A percentile compares a stretch with the other conserved stretches of the same genome.
phyloP scores from a whole-genome alignment of 495 filamentous ascomycete species.

The Parathielavia hyrcaniae region DNA sequence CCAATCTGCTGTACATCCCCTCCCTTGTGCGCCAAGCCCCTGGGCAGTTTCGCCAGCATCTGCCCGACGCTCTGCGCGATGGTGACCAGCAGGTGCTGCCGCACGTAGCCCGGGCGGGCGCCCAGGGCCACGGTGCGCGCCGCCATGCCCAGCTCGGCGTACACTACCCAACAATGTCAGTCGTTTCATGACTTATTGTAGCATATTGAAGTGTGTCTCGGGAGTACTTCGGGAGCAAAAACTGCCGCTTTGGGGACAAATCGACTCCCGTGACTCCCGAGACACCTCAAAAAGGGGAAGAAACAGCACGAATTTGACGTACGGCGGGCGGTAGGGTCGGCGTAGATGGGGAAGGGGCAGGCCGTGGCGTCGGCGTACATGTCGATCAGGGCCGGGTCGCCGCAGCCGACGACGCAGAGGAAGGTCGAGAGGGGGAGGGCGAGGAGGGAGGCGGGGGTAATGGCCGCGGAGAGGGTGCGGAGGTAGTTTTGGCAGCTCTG shows the following conservation, averaged over 20 bases:
- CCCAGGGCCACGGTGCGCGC: slow-evolving; percentile 56
- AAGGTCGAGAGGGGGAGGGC: slow-evolving; percentile 53
- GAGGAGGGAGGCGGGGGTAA: slow-evolving; percentile 53
- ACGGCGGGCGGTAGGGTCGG: slow-evolving; percentile 61
- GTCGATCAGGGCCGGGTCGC: slow-evolving; percentile 63
- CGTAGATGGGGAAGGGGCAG: slow-evolving; percentile 76
- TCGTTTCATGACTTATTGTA: no score
- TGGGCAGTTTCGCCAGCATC: slow-evolving; percentile 47
- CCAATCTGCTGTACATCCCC: slow-evolving; percentile 69
- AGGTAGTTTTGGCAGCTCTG: slow-evolving; percentile 73
- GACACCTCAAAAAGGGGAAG: no score
- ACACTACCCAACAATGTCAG: no score
- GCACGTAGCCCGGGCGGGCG: slow-evolving; percentile 59
- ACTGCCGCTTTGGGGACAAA: no score
- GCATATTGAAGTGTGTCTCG: no score
- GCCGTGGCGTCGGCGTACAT: slow-evolving; percentile 56
- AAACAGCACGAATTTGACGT: no score
- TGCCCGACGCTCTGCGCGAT: slow-evolving; percentile 56
- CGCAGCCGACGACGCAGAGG: slow-evolving; percentile 73
- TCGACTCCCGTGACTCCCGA: no score
- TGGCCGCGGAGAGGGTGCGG: slow-evolving; percentile 51
- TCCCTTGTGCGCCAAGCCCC: slow-evolving; percentile 53
- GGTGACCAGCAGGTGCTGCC: slow-evolving; percentile 42
- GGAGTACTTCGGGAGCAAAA: no score
- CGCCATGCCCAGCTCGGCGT: slow-evolving; percentile 66